Evolutionary conservation across 768 basidiomycete species (phyloP), one percentile per base, ranked within the genome.

Genomic region (Suillus placidus): DNA sequence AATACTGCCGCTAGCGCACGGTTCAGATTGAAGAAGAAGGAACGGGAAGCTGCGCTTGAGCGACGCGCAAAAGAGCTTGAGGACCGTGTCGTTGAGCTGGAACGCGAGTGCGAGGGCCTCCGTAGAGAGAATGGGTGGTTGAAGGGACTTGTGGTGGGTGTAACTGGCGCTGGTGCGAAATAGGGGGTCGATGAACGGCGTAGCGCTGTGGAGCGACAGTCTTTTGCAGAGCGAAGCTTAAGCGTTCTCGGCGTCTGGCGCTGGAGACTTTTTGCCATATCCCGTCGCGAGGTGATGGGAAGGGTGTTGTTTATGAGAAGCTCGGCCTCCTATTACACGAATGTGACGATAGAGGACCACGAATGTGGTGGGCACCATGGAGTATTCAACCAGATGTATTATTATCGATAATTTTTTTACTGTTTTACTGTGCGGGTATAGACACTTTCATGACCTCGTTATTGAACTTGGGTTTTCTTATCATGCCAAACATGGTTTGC

Each of bases 1-100:
- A 97, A 97, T 76, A 97, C 95, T 0, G 93, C 93, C 1, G 95
- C 95, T 0, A 94, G 92, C 62, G 95, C 95, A 38, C 91, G 95
- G 9, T 97, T 97, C 84, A 86, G 95, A 66, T 78, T 94, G 73
- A 97, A 97, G 85, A 97, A 97, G 84, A 97, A 97, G 82, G 94
- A 96, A 78, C 84, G 95, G 16, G 95, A 97, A 79, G 90, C 87
- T 2, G 95, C 95, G 18, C 81, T 97, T 26, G 95, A 97, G 79
- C 85, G 83, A 51, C 89, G 88, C 71, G 88, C 92, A 18, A 94
- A 94, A 80, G 94, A 96, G 73, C 83, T 97, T 18, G 92, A 94
- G 73, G 80, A 81, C 0, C 86, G 89, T 61, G 93, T 96, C 16
- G 82, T 79, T 63, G 92, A 92, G 71, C 83, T 97, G 16, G 95